phyloP scores from a whole-genome alignment of 306 rosid genomes.

The Carpinus fangiana region DNA sequence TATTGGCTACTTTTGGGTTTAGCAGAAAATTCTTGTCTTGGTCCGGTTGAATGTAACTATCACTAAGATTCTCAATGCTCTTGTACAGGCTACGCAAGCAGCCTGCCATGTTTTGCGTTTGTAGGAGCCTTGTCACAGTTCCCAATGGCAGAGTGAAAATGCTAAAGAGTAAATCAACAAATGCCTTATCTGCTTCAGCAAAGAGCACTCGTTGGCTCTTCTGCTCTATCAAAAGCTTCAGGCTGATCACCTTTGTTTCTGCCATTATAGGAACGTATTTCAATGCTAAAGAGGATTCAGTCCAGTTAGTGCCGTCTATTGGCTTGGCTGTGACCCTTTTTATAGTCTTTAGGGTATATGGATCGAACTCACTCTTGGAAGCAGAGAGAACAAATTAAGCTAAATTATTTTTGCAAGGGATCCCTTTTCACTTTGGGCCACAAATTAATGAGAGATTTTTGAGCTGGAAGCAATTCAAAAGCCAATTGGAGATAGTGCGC shows the following conservation, averaged over 20 bases:
- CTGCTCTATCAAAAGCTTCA: not conserved
- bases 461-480: no score
- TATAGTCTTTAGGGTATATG: no score
- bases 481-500: no score
- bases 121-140: not conserved
- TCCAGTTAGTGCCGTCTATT: no score
- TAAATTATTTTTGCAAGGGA: no score
- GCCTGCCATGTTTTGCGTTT: not conserved
- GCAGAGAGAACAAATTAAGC: no score
- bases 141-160: not conserved
- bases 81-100: not conserved
- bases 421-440: no score
- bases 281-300: no score
- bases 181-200: not conserved
- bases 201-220: not conserved
- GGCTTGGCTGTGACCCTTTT: no score
- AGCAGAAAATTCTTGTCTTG: not conserved
- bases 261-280: not conserved
- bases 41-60: not conserved
- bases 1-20: not conserved
- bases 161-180: not conserved
- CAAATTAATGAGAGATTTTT: no score
- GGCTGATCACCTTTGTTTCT: not conserved
- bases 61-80: constrained; percentile 1
- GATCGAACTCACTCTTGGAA: no score